Evolutionary conservation across 306 rosid species (phyloP).

Genomic region (Gynostemma pentaphyllum): DNA sequence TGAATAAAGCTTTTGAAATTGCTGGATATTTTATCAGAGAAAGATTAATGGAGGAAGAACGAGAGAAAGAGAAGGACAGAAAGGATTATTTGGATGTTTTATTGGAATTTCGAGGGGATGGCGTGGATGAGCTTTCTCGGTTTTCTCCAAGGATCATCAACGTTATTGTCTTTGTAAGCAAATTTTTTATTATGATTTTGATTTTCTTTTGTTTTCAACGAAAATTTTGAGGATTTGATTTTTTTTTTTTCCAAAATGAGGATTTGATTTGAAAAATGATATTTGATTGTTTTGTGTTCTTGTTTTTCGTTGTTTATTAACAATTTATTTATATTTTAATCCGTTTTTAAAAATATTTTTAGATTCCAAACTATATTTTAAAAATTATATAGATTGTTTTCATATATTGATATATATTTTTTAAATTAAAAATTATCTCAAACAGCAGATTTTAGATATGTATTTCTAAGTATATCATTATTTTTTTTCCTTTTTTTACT

Average conservation of each 20-base stretch:
- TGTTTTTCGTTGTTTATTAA: too few relatives aligned
- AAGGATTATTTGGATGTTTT: constrained; percentile 67
- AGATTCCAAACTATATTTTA: too few relatives aligned
- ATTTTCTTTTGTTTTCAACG: neutral
- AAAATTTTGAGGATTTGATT: neutral
- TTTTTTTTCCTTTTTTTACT: too few relatives aligned
- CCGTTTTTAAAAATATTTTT: too few relatives aligned
- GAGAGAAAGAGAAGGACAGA: constrained; percentile 4
- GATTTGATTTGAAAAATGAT: neutral
- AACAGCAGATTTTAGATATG: too few relatives aligned
- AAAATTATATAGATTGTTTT: too few relatives aligned
- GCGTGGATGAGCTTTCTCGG: constrained; percentile 15
- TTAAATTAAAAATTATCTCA: too few relatives aligned
- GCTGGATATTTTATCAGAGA: constrained; percentile 56
- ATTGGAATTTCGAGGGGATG: constrained; percentile 51
- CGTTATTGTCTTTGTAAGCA: constrained; percentile 46
- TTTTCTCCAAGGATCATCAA: constrained; percentile 45
- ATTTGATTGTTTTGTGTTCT: neutral
- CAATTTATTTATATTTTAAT: too few relatives aligned
- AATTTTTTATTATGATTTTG: neutral
- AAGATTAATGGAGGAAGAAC: constrained; percentile 29
- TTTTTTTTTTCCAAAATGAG: neutral
- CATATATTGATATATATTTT: too few relatives aligned
- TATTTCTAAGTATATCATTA: too few relatives aligned
- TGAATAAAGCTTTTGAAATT: constrained; percentile 53